A percentile compares a stretch with the other conserved stretches of the same genome.
Evolutionary conservation across 179 eudicot genomes (phyloP).

Genomic region (Heliamphora pulchella): DNA sequence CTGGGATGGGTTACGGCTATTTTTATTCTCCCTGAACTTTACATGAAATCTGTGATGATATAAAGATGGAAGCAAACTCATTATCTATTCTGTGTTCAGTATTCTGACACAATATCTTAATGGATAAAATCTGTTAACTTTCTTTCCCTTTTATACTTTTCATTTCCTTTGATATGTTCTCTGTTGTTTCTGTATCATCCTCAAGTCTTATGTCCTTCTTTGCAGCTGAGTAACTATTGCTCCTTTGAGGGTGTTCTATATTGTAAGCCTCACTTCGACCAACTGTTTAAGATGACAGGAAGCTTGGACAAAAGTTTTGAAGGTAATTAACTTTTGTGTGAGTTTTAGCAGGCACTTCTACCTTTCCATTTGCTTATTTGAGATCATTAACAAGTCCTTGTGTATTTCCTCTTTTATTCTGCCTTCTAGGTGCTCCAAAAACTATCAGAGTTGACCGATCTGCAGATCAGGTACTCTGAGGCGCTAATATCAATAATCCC

Average conservation of each 20-base stretch:
- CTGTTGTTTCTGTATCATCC: not conserved
- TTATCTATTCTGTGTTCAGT: too few species aligned
- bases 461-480: conserved; percentile 44
- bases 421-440: conserved; percentile 56
- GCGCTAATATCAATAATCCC: not conserved
- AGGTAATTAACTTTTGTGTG: conserved; percentile 30
- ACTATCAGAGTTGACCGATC: conserved; percentile 55
- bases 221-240: conserved; percentile 75
- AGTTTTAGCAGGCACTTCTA: not conserved
- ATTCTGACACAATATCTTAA: too few species aligned
- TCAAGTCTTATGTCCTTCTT: conserved; percentile 2
- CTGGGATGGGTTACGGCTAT: too few species aligned
- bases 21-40: too few species aligned
- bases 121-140: too few species aligned
- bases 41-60: too few species aligned
- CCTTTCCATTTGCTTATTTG: not conserved
- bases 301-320: conserved; percentile 92
- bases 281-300: conserved; percentile 89
- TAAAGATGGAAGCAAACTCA: too few species aligned
- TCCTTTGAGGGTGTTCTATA: conserved; percentile 91
- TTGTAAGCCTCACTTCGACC: conserved; percentile 92
- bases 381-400: not conserved
- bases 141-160: not conserved
- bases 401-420: not conserved
- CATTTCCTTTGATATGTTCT: not conserved